Base-by-base conservation (phyloP, 345 rosid species). In the Eucalyptus lansdowneana region DNA sequence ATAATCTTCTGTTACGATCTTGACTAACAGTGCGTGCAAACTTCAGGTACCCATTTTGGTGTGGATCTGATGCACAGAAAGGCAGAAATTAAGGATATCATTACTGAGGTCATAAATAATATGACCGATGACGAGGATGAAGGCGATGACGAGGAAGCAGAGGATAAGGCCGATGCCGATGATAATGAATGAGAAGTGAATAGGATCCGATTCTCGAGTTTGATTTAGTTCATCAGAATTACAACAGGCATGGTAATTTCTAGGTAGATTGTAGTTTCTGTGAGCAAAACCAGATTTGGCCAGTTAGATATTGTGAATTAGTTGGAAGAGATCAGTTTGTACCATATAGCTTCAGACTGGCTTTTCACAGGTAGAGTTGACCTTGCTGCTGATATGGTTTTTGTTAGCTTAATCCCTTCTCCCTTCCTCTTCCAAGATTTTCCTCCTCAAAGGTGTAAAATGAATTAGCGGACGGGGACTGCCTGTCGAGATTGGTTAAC, bases 61-160 rank as follows among this genome's bases (percentile, higher is more conserved):
- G 91, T 96, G 50, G 97, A 95, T 90, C 93, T 98, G 87, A 92
- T 94, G 92, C 94, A 95, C 89, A 94, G 99, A 90, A 98, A 98
- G 94, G 93, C 95, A 50, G 99, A 98, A 93, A 98, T 98, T 47
- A 98, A 98, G 92, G 98, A 94, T 37, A 94, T 97, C 56, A 96
- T 98, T 86, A 96, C 99, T 19, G 99, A 96, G 81, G 99, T 96
- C 80, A 96, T 98, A 89, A 98, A 94, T 90, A 94, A 92, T 91
- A 97, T 98, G 99, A 92, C 97, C 27, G 99, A 98, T 87, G 98
- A 94, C 16, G 99, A 97, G 34, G 97, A 96, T 31, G 96, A 92
- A 13, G 97, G 94, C 44, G 94, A 92, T 90, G 93, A 89, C 3
- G 95, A 93, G 19, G 94, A 89, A 87, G 92, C 91, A 80, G 94